These are phyloP conservation scores for Rutstroemia sp. DNA, from an alignment of 2,329 filamentous ascomycete genomes.

Conservation along the genomic window DNA sequence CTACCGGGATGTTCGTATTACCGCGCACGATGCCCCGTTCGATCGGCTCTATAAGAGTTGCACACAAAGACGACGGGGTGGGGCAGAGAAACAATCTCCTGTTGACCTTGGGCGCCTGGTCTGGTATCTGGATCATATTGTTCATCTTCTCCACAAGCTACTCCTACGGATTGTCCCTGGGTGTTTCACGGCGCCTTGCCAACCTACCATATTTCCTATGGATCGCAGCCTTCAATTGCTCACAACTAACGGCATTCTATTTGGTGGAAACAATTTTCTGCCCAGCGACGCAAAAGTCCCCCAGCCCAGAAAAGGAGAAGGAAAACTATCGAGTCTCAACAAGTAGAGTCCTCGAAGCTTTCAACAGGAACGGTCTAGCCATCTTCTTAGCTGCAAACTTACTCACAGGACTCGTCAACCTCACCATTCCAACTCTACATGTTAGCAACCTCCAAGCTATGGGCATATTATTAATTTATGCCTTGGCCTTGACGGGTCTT, in stretches of 20 bases:
- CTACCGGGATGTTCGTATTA: conserved; percentile 71
- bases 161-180: conserved; percentile 61
- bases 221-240: conserved; percentile 84
- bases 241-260: conserved; percentile 74
- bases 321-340: conserved; percentile 63
- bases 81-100: conserved; percentile 51
- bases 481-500: conserved; percentile 54
- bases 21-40: conserved; percentile 46
- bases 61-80: conserved; percentile 14
- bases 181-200: conserved; percentile 80
- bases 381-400: conserved; percentile 86
- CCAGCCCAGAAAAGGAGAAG: conserved; percentile 45
- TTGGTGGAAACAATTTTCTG: conserved; percentile 73
- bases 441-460: conserved; percentile 58
- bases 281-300: conserved; percentile 55
- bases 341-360: conserved; percentile 72
- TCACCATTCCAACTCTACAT: conserved; percentile 77
- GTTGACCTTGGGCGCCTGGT: conserved; percentile 56
- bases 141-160: conserved; percentile 65
- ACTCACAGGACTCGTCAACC: conserved; percentile 80
- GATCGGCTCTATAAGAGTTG: conserved; percentile 24
- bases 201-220: conserved; percentile 92
- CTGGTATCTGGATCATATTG: conserved; percentile 58
- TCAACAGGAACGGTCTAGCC: conserved; percentile 80
- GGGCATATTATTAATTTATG: conserved; percentile 68